Evolutionary conservation across 2,329 filamentous ascomycete genomes (phyloP).

Genomic region (Calonectria honghensis): DNA sequence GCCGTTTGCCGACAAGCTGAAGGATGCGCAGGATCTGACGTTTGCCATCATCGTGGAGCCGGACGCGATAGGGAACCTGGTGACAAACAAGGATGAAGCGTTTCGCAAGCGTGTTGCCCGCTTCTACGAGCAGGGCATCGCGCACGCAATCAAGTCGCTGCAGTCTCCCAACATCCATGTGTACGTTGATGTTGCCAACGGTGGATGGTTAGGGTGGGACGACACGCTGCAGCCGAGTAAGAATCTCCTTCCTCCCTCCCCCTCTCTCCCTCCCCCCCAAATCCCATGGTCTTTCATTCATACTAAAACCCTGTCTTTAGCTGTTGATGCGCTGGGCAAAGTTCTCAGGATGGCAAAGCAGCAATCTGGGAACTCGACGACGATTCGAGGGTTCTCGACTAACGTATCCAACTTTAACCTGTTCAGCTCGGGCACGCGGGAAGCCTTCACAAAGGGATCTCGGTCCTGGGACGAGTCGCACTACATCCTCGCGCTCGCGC

Average conservation of each 20-base stretch:
- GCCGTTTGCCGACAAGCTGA: conserved; percentile 31
- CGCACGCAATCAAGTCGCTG: conserved; percentile 30
- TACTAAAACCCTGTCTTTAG: conserved; percentile 11
- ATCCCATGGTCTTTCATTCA: neutral
- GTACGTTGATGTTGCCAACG: conserved; percentile 33
- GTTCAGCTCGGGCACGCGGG: conserved; percentile 10
- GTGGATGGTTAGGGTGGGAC: conserved; percentile 35
- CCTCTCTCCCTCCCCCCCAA: too few relatives aligned
- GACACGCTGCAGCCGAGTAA: conserved; percentile 30
- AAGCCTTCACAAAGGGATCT: conserved; percentile 12
- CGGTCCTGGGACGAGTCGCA: conserved; percentile 35
- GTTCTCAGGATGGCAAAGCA: conserved; percentile 26
- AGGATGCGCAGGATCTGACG: neutral
- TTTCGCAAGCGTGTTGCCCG: conserved; percentile 18
- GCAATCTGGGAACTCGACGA: neutral
- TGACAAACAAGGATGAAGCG: conserved; percentile 1
- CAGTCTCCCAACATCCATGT: conserved; percentile 31
- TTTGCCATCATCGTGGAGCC: conserved; percentile 37
- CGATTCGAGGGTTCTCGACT: conserved; percentile 34
- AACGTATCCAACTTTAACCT: conserved; percentile 39
- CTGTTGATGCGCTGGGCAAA: conserved; percentile 16
- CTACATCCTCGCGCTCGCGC: conserved; percentile 26
- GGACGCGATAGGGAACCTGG: conserved; percentile 33
- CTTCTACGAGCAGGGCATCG: conserved; percentile 29
- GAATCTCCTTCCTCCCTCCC: neutral